Evolutionary conservation across 257 asterid genomes (phyloP), one percentile per base, ranked within the genome.

Genomic region (Solanum etuberosum): DNA sequence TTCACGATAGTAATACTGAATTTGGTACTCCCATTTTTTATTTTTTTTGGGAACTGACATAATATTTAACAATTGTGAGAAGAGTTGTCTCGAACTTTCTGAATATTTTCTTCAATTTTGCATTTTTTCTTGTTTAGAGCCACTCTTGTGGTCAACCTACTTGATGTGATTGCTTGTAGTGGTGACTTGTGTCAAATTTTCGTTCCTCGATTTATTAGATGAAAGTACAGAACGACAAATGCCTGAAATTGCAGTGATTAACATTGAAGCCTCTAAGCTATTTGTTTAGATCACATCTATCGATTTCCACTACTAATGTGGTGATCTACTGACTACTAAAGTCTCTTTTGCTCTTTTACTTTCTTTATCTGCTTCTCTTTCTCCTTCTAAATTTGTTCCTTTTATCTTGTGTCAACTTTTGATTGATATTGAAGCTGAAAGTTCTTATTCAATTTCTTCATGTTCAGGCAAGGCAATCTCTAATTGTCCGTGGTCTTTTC

Each of bases 391-490:
- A 4, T 40, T 43, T 78, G 57, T 78, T 43, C 21, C 32, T 43
- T 14, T 42, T 0, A 78, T 78, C 9, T 78, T 14, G 63, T 7
- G 8, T 25, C 21, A 2, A 78, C 63, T 42, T 42, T 43, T 78
- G 83, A 76, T 76, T n/a, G 35, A 40, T 9, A n/a, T 21, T n/a
- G 35, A 76, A 40, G 59, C 59, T 76, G 59, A 76, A 12, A 12
- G 59, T 21, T 74, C 20, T 21, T 10, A 29, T 84, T 85, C 29
- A 67, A 25, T 42, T 68, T 72, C 59, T 48, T 80, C 35, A 42
- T 86, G 40, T 68, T 82, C 92, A 95, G 98, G 98, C 99, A 61
- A 96, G 99, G 92, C 99, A 96, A 87, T 96, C 98, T 54, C 99
- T 95, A 70, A 87, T 95, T 72, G 98, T 96, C 83, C 93, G 99